These are phyloP conservation scores for Prunus padus DNA, from an alignment of 306 rosid genomes.

Conservation along the genomic window DNA sequence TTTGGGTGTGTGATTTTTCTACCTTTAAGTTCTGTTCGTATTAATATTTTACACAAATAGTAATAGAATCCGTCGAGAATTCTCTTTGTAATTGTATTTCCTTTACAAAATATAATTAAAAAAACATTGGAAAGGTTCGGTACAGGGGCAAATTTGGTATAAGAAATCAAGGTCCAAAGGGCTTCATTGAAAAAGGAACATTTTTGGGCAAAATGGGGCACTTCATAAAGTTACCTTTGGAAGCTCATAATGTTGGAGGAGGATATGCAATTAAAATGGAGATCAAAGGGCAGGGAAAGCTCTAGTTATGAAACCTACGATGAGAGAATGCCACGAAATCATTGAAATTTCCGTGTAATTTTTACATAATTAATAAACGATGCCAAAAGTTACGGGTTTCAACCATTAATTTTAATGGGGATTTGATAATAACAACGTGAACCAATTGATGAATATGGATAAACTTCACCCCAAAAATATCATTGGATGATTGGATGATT, in stretches of 20 bases:
- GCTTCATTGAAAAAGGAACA: not conserved
- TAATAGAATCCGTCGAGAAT: no score
- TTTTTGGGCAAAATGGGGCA: slow-evolving; percentile 1
- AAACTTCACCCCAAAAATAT: not conserved
- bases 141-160: slow-evolving; percentile 19
- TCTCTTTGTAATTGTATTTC: no score
- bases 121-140: not conserved
- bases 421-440: not conserved
- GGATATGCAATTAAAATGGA: not conserved
- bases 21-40: not conserved
- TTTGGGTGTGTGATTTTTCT: no score
- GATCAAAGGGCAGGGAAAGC: not conserved
- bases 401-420: not conserved
- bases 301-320: slow-evolving; percentile 3
- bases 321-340: not conserved
- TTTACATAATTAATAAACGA: not conserved
- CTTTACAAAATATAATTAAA: not conserved
- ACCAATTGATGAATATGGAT: no score
- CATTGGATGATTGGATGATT: not conserved
- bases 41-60: no score
- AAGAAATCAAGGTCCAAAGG: slow-evolving; percentile 14
- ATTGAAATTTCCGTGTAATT: not conserved
- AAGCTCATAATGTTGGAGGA: not conserved
- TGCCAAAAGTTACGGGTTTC: not conserved
- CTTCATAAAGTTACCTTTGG: slow-evolving; percentile 19